Conservation (phyloP, 352 stramenopile genomes). For the Phytophthora lateralis region DNA sequence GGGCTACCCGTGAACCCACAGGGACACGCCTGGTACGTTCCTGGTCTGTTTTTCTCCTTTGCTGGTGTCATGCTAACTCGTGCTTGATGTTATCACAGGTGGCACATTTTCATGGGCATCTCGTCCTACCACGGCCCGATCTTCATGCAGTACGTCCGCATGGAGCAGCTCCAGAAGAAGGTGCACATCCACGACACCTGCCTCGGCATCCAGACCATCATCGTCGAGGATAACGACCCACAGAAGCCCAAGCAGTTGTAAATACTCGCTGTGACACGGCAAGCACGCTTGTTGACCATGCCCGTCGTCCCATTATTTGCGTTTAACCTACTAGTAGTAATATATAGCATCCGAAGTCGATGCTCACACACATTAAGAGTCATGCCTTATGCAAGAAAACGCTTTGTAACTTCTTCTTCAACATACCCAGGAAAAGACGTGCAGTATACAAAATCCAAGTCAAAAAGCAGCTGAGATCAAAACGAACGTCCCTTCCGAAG, state of each 20-base stretch:
- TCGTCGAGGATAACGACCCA: conserved; percentile 39
- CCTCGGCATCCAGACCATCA: conserved; percentile 73
- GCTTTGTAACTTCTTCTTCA: not conserved
- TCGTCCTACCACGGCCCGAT: conserved; percentile 71
- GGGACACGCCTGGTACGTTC: conserved; percentile 68
- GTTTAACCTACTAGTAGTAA: not conserved
- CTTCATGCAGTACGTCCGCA: conserved; percentile 88
- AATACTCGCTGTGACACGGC: conserved; percentile 1
- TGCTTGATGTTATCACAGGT: conserved; percentile 5
- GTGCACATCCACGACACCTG: conserved; percentile 51
- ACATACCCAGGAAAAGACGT: not conserved
- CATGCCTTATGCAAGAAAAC: conserved; percentile 11
- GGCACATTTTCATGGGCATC: conserved; percentile 19
- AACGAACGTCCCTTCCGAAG: conserved; percentile 10
- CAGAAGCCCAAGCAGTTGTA: conserved; percentile 48
- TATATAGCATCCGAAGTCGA: not conserved
- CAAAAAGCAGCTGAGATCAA: conserved; percentile 3
- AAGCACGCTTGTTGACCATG: not conserved
- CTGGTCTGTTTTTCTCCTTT: not conserved
- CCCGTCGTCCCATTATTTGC: not conserved
- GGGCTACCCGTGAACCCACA: conserved; percentile 76
- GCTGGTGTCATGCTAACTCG: not conserved
- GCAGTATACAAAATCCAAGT: not conserved
- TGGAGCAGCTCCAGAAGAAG: conserved; percentile 76
- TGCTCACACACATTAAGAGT: no score